Base-by-base conservation (phyloP, 2,329 filamentous ascomycete species). In the Fusarium sp. region DNA sequence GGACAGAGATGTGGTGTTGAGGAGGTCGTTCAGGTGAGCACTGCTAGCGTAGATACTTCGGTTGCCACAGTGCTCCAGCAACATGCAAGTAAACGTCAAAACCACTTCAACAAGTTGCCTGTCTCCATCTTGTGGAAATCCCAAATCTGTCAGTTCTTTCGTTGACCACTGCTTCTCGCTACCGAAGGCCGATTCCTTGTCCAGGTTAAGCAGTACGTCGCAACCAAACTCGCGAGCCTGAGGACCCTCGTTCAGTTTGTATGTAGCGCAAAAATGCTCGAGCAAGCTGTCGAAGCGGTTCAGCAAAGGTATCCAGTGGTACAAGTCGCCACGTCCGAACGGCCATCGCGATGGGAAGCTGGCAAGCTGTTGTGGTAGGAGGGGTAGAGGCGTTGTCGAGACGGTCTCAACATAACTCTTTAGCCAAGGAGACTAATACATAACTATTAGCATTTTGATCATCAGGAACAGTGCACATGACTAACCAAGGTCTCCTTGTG, bases 1-100 rank as follows among this genome's bases (percentile, higher is more conserved):
- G 26, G 88, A 86, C 54, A 94, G 83, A 24, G 91, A 93, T 3
- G 92, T 94, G 40, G 91, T 94, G 76, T 97, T 92, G 57, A 99
- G 85, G 36, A 99, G 84, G 73, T 93, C 89, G 74, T 94, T 95
- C 60, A 99, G 81, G 70, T 96, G 91, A 66, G 89, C 84, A 75
- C 94, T 98, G 80, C 95, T 99, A 59, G 90, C 92, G 76, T 98
- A 99, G 70, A 99, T 88, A 79, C 93, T 97, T 68, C 96, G 85
- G 74, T 99, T 99, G 58, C 94, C 95, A 77, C 95, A 99, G 74
- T 97, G 95, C 74, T 98, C 92, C 47, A 98, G 80, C 28, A 99
- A 83, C 75, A 96, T 85, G 60, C 90, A 87, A 22, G 93, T 97
- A 76, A 99, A 99, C 68, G 86, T 83, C 58, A 99, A 81, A 50